Conservation (phyloP, 1,284 basidiomycete species). For the Boletus hoseneyae region DNA sequence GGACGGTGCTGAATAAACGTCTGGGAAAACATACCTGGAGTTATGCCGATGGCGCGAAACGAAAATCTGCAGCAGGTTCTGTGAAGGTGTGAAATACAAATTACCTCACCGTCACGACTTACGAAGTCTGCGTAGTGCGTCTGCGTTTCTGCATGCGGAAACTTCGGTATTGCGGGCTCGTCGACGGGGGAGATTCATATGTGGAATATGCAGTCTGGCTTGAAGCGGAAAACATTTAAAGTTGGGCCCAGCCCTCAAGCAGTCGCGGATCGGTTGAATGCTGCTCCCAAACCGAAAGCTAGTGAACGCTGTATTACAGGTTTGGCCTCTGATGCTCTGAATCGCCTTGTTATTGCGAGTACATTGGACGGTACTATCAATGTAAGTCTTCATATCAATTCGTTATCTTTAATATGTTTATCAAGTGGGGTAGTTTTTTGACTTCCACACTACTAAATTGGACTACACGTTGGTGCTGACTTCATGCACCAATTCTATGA, state of each 20-base stretch:
- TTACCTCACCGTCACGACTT: background rate
- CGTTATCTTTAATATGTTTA: conserved; percentile 4
- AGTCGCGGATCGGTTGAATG: conserved; percentile 41
- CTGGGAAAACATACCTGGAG: conserved; percentile 72
- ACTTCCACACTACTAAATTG: conserved; percentile 84
- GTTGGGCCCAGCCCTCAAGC: conserved; percentile 60
- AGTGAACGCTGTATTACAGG: conserved; percentile 74
- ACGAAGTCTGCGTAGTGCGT: conserved; percentile 54
- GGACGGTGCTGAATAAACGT: conserved; percentile 83
- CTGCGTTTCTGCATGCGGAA: conserved; percentile 92
- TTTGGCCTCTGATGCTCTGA: conserved; percentile 83
- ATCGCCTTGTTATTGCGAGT: conserved; percentile 76
- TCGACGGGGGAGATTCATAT: conserved; percentile 77
- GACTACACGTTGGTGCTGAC: conserved; percentile 67
- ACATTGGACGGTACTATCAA: conserved; percentile 88
- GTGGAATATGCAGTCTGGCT: conserved; percentile 97
- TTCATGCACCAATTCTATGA: conserved; percentile 68
- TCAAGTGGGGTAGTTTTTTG: conserved; percentile 72
- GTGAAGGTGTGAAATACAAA: conserved; percentile 53
- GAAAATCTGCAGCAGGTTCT: conserved; percentile 50
- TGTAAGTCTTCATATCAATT: conserved; percentile 46
- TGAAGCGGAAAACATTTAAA: conserved; percentile 75
- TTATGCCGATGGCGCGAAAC: conserved; percentile 45
- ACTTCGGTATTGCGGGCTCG: conserved; percentile 87
- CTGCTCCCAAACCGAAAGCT: conserved; percentile 41